phyloP scores from a whole-genome alignment of 495 filamentous ascomycete species.

The Tuber borchii region DNA sequence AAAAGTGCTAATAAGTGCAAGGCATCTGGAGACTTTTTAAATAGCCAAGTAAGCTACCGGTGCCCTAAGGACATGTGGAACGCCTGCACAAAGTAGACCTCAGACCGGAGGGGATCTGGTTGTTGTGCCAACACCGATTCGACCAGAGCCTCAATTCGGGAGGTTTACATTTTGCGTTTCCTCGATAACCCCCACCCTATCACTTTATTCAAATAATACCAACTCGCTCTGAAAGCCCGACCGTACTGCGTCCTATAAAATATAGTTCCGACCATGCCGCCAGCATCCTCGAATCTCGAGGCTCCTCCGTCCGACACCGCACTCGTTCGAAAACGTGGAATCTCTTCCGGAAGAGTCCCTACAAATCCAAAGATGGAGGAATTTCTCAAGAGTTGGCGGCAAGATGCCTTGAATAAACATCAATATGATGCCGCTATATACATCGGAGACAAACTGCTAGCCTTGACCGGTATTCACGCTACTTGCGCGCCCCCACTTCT shows the following conservation, averaged over 20 bases:
- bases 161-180: not conserved
- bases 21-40: too few species aligned
- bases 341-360: slow-evolving; percentile 21
- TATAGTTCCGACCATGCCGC: slow-evolving; percentile 13
- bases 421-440: slow-evolving; percentile 95
- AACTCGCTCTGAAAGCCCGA: not conserved
- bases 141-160: not conserved
- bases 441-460: slow-evolving; percentile 91
- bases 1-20: too few species aligned
- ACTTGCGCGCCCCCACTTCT: not conserved
- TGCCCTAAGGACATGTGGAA: not conserved
- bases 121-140: not conserved
- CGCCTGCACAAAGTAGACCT: not conserved
- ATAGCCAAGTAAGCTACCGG: not conserved
- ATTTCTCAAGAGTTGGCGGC: slow-evolving; percentile 83
- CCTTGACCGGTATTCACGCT: slow-evolving; percentile 68
- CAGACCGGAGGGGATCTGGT: not conserved
- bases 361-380: slow-evolving; percentile 62
- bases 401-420: slow-evolving; percentile 85
- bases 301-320: slow-evolving; percentile 16
- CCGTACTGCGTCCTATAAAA: not conserved
- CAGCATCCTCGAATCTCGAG: slow-evolving; percentile 20
- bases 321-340: slow-evolving; percentile 25
- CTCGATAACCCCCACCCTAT: not conserved
- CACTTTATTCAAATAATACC: not conserved